Base-by-base conservation (phyloP, 2,329 filamentous ascomycete species). In the Blumeria hordei region DNA sequence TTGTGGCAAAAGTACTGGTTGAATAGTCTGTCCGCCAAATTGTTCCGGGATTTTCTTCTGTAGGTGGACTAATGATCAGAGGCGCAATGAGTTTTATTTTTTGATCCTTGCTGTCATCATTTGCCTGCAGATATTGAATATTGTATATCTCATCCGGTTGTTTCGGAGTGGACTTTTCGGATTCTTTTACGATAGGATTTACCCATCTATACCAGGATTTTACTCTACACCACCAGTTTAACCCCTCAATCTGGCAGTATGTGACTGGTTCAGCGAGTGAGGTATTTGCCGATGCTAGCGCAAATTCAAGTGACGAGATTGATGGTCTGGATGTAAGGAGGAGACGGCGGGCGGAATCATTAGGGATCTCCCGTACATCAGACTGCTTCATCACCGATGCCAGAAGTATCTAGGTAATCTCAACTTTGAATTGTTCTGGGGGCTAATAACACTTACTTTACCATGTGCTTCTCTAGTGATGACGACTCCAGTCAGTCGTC, bases 201-300 rank as follows among this genome's bases (percentile, higher is more conserved):
- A 58, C 60, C 59, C 60, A 65, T 57, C 65, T 57, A 32, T 56
- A 55, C 65, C 64, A 66, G 16, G 57, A 43, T 41, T 61, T 58
- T n/a, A 63, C 43, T 49, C 57, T 60, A 28, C 65, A 59, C 11
- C 59, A 60, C 65, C 65, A 66, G 14, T 59, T 53, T 43, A 66
- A 56, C 16, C 53, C 58, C 6, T 57, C 53, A n/a, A 53, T 50
- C 10, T 49, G 44, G 7, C 16, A 49, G 28, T 49, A 49, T 14
- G 7, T 32, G 6, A 49, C 12, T 10, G 44, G 44, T 6, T 6
- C 28, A 32, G 28, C 44, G 16, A 21, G 12, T 10, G 44, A 32
- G 18, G 12, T 32, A 49, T 49, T 28, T 18, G 44, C 18, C 18
- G 44, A 49, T 32, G 44, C 44, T 12, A 49, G 28, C 14, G 28